phyloP scores from a whole-genome alignment of 1,284 basidiomycete genomes.

The Rhodotorula sp. region DNA sequence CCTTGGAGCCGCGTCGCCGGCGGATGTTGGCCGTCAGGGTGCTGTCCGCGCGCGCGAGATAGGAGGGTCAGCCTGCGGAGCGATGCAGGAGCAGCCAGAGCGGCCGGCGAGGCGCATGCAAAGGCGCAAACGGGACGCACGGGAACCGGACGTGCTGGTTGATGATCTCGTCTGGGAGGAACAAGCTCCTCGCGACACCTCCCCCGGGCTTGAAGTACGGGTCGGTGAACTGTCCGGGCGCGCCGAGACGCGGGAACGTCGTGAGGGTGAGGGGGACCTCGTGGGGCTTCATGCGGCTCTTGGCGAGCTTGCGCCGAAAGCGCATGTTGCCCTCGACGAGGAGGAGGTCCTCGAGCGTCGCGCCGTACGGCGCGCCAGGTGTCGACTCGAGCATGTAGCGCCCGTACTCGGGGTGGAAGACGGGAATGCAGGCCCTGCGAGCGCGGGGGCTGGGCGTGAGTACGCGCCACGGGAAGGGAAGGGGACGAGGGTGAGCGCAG shows the following conservation, averaged over 20 bases:
- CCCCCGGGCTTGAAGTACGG: slow-evolving; percentile 78
- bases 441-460: too few relatives aligned
- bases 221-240: slow-evolving; percentile 83
- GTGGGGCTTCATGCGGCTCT: slow-evolving; percentile 76
- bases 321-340: slow-evolving; percentile 94
- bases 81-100: not conserved
- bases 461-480: not conserved
- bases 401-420: slow-evolving; percentile 98
- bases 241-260: slow-evolving; percentile 91
- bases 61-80: not conserved
- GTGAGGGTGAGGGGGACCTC: slow-evolving; percentile 93
- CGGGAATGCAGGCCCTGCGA: slow-evolving; percentile 65
- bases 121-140: slow-evolving; percentile 59
- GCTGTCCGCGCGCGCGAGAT: slow-evolving; percentile 53
- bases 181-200: slow-evolving; percentile 82
- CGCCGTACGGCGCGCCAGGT: slow-evolving; percentile 90
- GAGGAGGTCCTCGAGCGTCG: slow-evolving; percentile 77
- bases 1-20: slow-evolving; percentile 84
- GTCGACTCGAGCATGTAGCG: slow-evolving; percentile 99
- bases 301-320: slow-evolving; percentile 82
- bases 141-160: slow-evolving; percentile 97
- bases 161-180: slow-evolving; percentile 92
- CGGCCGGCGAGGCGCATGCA: not conserved
- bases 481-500: too few relatives aligned
- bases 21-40: slow-evolving; percentile 96